These are phyloP conservation scores for Pleurotus giganteus DNA, from an alignment of 768 basidiomycete genomes.

Conservation along the genomic window DNA sequence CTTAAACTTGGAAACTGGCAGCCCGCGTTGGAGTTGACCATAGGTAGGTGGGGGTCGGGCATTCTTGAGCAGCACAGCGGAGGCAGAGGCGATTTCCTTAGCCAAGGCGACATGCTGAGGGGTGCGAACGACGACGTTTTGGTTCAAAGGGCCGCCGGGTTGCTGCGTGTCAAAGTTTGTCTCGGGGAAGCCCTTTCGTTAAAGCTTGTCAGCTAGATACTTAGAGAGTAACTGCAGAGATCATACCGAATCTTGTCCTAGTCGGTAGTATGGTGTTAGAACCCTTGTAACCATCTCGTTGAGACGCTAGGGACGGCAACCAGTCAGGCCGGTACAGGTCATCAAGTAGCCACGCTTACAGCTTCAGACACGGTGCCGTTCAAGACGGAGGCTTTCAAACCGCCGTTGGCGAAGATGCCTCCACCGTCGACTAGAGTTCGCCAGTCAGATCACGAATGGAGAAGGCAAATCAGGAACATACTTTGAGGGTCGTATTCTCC, in stretches of 20 bases:
- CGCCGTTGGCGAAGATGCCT: conserved; percentile 5
- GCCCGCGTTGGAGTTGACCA: not conserved
- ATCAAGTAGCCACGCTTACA: not conserved
- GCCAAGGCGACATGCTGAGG: conserved; percentile 67
- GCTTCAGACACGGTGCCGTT: conserved; percentile 1
- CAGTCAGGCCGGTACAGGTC: not conserved
- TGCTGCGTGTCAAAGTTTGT: conserved; percentile 4
- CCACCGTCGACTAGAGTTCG: not conserved
- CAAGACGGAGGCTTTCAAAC: not conserved
- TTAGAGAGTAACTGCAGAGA: conserved; percentile 43
- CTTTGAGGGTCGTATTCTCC: conserved; percentile 12
- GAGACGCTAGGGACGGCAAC: not conserved
- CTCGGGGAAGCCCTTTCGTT: conserved; percentile 2
- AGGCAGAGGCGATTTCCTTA: conserved; percentile 69
- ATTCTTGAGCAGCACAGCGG: conserved; percentile 67
- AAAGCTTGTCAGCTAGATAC: not conserved
- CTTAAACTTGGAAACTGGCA: conserved; percentile 3
- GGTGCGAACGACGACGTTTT: conserved; percentile 53
- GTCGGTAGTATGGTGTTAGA: conserved; percentile 66
- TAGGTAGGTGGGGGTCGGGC: not conserved
- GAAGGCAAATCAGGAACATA: not conserved
- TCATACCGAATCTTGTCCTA: conserved; percentile 62
- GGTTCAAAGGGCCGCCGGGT: conserved; percentile 1
- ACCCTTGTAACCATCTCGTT: conserved; percentile 60
- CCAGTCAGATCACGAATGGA: not conserved